phyloP scores from a whole-genome alignment of 805 yeast genomes.

The Candida sanyiensis region DNA sequence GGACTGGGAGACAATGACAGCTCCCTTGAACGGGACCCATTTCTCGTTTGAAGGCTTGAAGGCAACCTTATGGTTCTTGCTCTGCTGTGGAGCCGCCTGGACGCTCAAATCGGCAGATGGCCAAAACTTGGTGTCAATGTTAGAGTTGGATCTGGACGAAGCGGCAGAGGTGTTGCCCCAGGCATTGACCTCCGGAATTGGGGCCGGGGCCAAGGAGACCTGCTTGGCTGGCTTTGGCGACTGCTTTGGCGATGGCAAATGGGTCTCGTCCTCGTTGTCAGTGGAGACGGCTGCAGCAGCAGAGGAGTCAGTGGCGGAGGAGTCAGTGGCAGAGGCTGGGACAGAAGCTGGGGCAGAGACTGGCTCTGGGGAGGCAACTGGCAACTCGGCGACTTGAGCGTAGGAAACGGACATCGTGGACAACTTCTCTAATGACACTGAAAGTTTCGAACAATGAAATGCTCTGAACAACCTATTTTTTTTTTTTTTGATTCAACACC shows the following conservation, averaged over 20 bases:
- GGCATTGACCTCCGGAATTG: constrained; percentile 55
- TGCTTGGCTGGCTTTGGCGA: constrained; percentile 25
- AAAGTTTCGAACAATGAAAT: constrained; percentile 1
- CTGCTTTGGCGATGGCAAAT: constrained; percentile 26
- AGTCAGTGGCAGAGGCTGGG: constrained; percentile 8
- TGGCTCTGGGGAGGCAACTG: constrained; percentile 19
- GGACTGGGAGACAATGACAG: constrained; percentile 40
- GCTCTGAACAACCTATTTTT: too few relatives aligned
- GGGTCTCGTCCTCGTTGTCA: constrained; percentile 11
- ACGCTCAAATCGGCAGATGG: constrained; percentile 28
- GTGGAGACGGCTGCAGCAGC: constrained; percentile 1
- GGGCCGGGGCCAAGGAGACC: constrained; percentile 52
- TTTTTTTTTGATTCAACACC: constrained; percentile 1
- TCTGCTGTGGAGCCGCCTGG: not conserved
- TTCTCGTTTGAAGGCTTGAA: constrained; percentile 42
- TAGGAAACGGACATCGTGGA: constrained; percentile 12
- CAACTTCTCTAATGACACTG: not conserved
- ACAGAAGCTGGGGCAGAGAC: constrained; percentile 18
- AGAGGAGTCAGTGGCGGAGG: constrained; percentile 2
- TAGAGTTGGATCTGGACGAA: constrained; percentile 23
- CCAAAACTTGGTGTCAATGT: constrained; percentile 28
- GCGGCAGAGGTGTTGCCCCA: constrained; percentile 41
- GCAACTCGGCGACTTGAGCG: constrained; percentile 7
- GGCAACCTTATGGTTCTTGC: constrained; percentile 12
- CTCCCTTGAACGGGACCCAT: constrained; percentile 67